Conservation (phyloP, 495 filamentous ascomycete genomes). For the Penicillium fimorum region DNA sequence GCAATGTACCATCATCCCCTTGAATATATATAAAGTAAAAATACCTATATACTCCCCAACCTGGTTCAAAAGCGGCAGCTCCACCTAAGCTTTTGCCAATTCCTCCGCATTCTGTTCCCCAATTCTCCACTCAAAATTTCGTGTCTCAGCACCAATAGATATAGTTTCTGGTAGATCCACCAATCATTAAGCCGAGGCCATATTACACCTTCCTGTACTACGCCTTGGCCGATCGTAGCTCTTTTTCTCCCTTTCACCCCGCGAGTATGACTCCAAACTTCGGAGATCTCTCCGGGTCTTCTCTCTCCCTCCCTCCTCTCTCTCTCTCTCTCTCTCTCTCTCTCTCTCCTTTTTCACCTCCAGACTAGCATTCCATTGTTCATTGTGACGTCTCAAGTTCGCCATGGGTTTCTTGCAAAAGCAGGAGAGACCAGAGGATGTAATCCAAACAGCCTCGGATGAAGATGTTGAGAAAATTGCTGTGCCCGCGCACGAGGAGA, state of each 20-base stretch:
- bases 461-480: slow-evolving; percentile 36
- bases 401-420: slow-evolving; percentile 36
- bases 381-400: not conserved
- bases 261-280: not conserved
- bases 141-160: slow-evolving; percentile 1
- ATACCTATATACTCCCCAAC: not conserved
- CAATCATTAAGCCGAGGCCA: not conserved
- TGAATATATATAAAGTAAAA: not conserved
- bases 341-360: not conserved
- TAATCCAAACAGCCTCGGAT: slow-evolving; percentile 22
- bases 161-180: not conserved
- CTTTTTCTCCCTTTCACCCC: not conserved
- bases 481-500: slow-evolving; percentile 27
- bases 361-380: not conserved
- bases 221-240: not conserved
- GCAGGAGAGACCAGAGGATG: slow-evolving; percentile 23
- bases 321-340: not conserved
- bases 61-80: not conserved
- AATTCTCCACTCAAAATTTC: not conserved
- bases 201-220: not conserved
- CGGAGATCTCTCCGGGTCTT: not conserved
- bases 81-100: slow-evolving; percentile 14
- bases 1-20: not conserved
- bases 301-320: not conserved
- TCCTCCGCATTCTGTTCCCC: slow-evolving; percentile 5